Evolutionary conservation across 164 flowering plant species (phyloP).

Genomic region (Nelumbo lutea): DNA sequence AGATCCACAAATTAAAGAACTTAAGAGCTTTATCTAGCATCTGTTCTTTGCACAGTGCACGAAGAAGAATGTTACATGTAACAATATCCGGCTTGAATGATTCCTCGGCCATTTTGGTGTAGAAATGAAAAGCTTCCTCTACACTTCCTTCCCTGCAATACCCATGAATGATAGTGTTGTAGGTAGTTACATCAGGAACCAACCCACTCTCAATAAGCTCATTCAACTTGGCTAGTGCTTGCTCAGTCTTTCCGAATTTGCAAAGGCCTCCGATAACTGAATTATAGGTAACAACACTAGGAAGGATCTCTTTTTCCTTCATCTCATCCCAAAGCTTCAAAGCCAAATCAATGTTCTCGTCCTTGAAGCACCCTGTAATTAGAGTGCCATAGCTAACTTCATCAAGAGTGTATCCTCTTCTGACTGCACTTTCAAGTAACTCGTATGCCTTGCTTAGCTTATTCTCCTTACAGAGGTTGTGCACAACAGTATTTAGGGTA

Average conservation of each 20-base stretch:
- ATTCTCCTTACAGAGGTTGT: conserved; percentile 48
- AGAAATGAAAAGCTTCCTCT: conserved; percentile 76
- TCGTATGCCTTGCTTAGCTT: conserved; percentile 54
- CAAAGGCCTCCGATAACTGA: conserved; percentile 67
- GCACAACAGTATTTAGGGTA: conserved; percentile 60
- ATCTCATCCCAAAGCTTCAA: conserved; percentile 77
- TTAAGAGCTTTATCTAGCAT: conserved; percentile 88
- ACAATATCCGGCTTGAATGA: conserved; percentile 64
- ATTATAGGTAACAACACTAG: conserved; percentile 60
- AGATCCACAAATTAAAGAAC: conserved; percentile 57
- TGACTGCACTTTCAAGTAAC: conserved; percentile 41
- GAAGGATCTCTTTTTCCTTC: conserved; percentile 59
- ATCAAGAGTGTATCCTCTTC: conserved; percentile 63
- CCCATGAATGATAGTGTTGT: conserved; percentile 71
- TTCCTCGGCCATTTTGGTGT: conserved; percentile 67
- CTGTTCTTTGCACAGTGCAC: conserved; percentile 57
- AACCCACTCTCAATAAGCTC: conserved; percentile 66
- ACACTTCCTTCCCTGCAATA: conserved; percentile 62
- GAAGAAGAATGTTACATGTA: conserved; percentile 77
- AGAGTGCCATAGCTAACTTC: conserved; percentile 81
- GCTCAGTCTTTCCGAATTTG: conserved; percentile 46
- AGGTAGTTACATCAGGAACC: conserved; percentile 73
- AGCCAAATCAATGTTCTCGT: conserved; percentile 48
- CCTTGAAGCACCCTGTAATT: conserved; percentile 53
- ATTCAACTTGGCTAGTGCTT: conserved; percentile 53